Base-by-base conservation (phyloP, 108 stramenopile species). In the Craspedostauros australis region DNA sequence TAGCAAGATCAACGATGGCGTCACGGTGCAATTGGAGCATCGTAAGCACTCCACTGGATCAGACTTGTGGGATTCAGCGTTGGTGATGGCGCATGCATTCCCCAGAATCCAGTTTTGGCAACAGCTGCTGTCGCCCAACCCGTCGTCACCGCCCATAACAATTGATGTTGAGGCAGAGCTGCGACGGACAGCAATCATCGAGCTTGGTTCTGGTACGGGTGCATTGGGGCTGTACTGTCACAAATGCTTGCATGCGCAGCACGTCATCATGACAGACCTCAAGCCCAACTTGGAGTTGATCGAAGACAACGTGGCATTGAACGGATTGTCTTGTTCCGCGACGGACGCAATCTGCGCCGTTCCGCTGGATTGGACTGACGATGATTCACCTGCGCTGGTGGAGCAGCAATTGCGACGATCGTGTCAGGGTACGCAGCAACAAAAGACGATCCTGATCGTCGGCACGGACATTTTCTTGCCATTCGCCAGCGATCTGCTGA, bases 21-120 rank as follows among this genome's bases (percentile, higher is more conserved):
- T 48, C 26, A 48, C 47, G 5, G 5, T 48, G 15, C 47, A 48
- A 9, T 21, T 48, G 5, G 47, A 48, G 21, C 47, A 48, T 14
- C 6, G 47, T 28, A 15, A n/a, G 26, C 15, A 48, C 22, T 48
- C 47, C 4, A 48, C 47, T 5, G 47, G 47, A 21, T 28, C 26
- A 16, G 47, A 48, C 21, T 14, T 48, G 16, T 48, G 47, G 47
- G 47, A 48, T 27, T 24, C 47, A 9, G 47, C 47, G 15, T 21
- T 48, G 19, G 47, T 48, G 5, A 9, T 48, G 22, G 15, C 19
- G 15, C 47, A 48, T 26, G 15, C 47, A 5, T 20, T 48, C 6
- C 8, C 15, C 14, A 24, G 7, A n/a, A n/a, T n/a, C n/a, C n/a
- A n/a, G n/a, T n/a, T n/a, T n/a, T n/a, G n/a, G n/a, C n/a, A n/a